Base-by-base conservation (phyloP, 768 basidiomycete genomes). In the Auriculariales sp. region DNA sequence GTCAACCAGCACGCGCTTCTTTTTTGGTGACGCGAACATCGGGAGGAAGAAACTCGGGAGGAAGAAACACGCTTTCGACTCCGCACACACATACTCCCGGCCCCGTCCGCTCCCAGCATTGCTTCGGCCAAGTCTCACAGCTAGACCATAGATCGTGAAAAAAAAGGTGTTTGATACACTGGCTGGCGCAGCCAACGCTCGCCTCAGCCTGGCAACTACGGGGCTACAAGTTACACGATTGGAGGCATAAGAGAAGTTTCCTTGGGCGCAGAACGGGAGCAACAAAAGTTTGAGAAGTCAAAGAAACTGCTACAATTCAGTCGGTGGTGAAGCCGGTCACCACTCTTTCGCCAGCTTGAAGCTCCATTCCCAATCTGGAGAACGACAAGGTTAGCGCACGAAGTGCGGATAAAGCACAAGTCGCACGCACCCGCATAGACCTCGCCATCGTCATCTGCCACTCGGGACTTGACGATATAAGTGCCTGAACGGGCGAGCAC, bases 341-440 rank as follows among this genome's bases (percentile, higher is more conserved):
- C 93, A 97, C 56, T 93, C 90, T 69, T 94, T 94, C 36, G 72
- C 79, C 52, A 97, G 74, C 64, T 90, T 94, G 74, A 97, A 95
- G 24, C 61, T 65, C 93, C 93, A 97, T 53, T 84, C 78, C 69
- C 81, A 89, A 55, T 89, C 87, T 83, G 52, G 5, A 19, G 27
- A 46, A 59, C 55, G 46, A 19, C 34, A 44, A 25, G 9, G 47
- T 27, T 31, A 48, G 51, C 33, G 42, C 29, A 17, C n/a, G 9
- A 35, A 9, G 24, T n/a, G 15, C 27, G 30, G 11, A 28, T 32
- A 25, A 29, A 30, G 2, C 31, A 28, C 9, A 17, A 27, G 29
- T 39, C 19, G 29, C 4, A 66, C 79, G 36, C 62, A 87, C 88
- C 81, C 54, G 82, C 79, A 62, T 83, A 92, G 32, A 90, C 70